Evolutionary conservation across 495 filamentous ascomycete genomes (phyloP).

Genomic region (Chaetomium fimeti): DNA sequence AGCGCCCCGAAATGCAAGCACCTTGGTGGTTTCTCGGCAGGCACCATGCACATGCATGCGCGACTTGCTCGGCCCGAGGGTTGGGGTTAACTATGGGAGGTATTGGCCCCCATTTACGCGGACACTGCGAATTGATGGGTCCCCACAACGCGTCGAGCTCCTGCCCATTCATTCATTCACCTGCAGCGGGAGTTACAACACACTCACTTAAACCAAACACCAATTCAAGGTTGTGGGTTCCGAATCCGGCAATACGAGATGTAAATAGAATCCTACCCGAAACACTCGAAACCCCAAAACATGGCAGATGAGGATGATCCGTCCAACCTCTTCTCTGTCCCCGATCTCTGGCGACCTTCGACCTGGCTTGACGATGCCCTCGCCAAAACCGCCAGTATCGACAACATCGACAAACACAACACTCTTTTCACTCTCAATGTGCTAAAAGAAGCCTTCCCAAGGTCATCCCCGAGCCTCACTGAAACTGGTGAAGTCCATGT

Average conservation of each 20-base stretch:
- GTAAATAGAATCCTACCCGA: too few relatives aligned
- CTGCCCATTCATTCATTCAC: not conserved
- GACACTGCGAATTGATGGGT: too few relatives aligned
- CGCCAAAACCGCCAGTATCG: slow-evolving; percentile 13
- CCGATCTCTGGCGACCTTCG: slow-evolving; percentile 60
- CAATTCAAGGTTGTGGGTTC: not conserved
- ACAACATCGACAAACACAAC: slow-evolving; percentile 20
- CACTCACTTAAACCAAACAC: not conserved
- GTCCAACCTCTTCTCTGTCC: slow-evolving; percentile 68
- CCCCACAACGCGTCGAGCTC: not conserved
- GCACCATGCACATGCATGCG: not conserved
- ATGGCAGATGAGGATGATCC: slow-evolving; percentile 51
- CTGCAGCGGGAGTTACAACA: too few relatives aligned
- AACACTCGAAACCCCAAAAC: slow-evolving; percentile 1
- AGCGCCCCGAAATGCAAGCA: slow-evolving; percentile 5
- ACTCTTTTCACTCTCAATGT: slow-evolving; percentile 35
- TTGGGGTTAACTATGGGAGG: not conserved
- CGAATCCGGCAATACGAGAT: not conserved
- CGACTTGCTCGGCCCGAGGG: not conserved
- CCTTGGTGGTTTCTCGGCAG: slow-evolving; percentile 16
- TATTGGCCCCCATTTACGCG: not conserved
- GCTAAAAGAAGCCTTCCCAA: not conserved
- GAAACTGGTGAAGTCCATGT: not conserved
- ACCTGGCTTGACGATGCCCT: slow-evolving; percentile 33
- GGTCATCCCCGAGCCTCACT: not conserved